Evolutionary conservation across 257 asterid genomes (phyloP).

Genomic region (Solanum tacnaense): DNA sequence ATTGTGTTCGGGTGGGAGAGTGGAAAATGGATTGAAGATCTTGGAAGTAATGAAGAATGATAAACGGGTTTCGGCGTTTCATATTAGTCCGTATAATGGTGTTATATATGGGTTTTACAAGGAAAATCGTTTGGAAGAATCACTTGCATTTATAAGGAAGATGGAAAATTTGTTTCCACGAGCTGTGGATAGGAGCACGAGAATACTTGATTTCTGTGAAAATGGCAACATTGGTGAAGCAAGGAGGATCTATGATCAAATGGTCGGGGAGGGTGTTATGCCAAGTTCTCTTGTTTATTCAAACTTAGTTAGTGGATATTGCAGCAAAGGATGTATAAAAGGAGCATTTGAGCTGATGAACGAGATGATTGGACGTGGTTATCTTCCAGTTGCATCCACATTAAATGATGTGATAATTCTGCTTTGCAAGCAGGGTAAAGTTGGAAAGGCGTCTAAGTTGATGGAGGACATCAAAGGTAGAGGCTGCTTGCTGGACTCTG

Average conservation of each 20-base stretch:
- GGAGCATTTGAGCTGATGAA: constrained; percentile 52
- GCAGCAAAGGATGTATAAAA: constrained; percentile 36
- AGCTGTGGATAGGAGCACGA: constrained; percentile 32
- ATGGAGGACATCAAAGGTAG: constrained; percentile 58
- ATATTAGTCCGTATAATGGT: constrained; percentile 61
- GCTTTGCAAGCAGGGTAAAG: constrained; percentile 50
- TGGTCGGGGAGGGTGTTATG: constrained; percentile 37
- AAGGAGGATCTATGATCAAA: constrained; percentile 31
- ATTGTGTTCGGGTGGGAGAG: constrained; percentile 47
- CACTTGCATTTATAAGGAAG: constrained; percentile 41
- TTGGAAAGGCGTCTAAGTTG: constrained; percentile 36
- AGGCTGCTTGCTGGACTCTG: constrained; percentile 39
- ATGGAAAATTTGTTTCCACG: constrained; percentile 58
- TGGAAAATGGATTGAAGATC: constrained; percentile 48
- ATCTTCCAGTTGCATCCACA: constrained; percentile 45
- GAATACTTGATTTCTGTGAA: constrained; percentile 29
- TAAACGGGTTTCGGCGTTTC: constrained; percentile 13
- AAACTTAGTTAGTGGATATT: constrained; percentile 31
- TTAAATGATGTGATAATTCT: constrained; percentile 36
- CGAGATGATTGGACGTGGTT: constrained; percentile 43
- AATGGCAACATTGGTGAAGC: constrained; percentile 31
- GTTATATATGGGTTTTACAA: constrained; percentile 60
- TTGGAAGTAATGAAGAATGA: constrained; percentile 53
- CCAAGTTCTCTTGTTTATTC: constrained; percentile 64
- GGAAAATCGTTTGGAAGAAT: constrained; percentile 32